Conservation (phyloP, 441 rosid genomes). For the Erodium trifolium region DNA sequence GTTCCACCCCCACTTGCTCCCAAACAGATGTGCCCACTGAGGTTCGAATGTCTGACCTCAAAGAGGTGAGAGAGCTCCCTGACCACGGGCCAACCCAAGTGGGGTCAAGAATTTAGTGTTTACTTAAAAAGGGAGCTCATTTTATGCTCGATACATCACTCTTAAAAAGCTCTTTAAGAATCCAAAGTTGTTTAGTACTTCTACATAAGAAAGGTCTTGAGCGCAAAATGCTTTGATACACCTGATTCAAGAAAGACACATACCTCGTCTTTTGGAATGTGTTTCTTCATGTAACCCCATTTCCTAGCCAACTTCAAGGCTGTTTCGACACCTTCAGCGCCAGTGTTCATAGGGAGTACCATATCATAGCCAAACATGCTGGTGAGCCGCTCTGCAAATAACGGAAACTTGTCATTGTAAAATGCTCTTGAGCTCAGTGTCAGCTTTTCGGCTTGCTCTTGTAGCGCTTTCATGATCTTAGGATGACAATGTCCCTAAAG, state of each 20-base stretch:
- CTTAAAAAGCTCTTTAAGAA: too few relatives aligned
- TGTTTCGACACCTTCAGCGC: constrained; percentile 96
- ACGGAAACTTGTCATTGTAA: constrained; percentile 71
- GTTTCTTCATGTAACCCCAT: constrained; percentile 87
- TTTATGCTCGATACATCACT: too few relatives aligned
- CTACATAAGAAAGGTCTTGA: too few relatives aligned
- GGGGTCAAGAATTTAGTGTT: too few relatives aligned
- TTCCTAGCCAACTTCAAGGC: constrained; percentile 87
- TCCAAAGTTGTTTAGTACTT: too few relatives aligned
- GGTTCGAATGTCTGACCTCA: too few relatives aligned
- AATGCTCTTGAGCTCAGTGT: constrained; percentile 88
- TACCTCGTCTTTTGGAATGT: constrained; percentile 72
- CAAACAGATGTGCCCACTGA: too few relatives aligned
- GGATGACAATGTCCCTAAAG: constrained; percentile 94
- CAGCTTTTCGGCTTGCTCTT: constrained; percentile 73
- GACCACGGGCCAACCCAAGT: too few relatives aligned
- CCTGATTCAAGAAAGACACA: neutral
- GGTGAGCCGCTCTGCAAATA: constrained; percentile 66
- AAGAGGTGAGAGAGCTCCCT: too few relatives aligned
- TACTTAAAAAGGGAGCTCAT: too few relatives aligned
- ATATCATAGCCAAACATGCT: constrained; percentile 81
- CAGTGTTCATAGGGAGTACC: constrained; percentile 98
- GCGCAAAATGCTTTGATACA: too few relatives aligned
- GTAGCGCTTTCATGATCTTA: constrained; percentile 67
- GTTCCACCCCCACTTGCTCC: too few relatives aligned